These are phyloP conservation scores for Eucalyptus erythrocorys DNA, from an alignment of 345 rosid genomes.

Conservation along the genomic window DNA sequence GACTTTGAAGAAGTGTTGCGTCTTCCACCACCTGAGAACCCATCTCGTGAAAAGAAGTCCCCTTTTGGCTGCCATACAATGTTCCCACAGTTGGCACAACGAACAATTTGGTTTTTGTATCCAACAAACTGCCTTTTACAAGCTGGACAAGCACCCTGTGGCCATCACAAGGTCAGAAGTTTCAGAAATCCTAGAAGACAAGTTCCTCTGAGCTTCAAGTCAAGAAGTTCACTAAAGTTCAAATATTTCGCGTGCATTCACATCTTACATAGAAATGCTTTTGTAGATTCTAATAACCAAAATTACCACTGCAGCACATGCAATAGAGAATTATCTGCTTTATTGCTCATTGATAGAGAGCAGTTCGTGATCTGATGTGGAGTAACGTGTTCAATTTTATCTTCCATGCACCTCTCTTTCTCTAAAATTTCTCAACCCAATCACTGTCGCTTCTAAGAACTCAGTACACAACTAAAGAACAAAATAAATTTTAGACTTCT, in stretches of 20 bases:
- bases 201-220: not conserved
- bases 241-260: not conserved
- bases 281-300: not conserved
- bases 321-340: not conserved
- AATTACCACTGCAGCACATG: not conserved
- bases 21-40: constrained; percentile 8
- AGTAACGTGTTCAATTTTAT: not conserved
- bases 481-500: not conserved
- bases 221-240: not conserved
- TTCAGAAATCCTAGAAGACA: not conserved
- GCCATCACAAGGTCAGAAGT: not conserved
- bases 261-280: not conserved
- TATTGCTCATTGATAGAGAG: not conserved
- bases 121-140: constrained; percentile 87
- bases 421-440: not conserved
- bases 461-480: not conserved
- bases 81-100: constrained; percentile 75
- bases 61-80: constrained; percentile 88
- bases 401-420: not conserved
- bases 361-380: not conserved
- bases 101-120: constrained; percentile 64
- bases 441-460: not conserved
- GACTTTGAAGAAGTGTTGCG: constrained; percentile 18
- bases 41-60: constrained; percentile 49
- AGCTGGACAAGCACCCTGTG: constrained; percentile 87